phyloP scores from a whole-genome alignment of 257 asterid genomes.

The Gynochthodes officinalis region DNA sequence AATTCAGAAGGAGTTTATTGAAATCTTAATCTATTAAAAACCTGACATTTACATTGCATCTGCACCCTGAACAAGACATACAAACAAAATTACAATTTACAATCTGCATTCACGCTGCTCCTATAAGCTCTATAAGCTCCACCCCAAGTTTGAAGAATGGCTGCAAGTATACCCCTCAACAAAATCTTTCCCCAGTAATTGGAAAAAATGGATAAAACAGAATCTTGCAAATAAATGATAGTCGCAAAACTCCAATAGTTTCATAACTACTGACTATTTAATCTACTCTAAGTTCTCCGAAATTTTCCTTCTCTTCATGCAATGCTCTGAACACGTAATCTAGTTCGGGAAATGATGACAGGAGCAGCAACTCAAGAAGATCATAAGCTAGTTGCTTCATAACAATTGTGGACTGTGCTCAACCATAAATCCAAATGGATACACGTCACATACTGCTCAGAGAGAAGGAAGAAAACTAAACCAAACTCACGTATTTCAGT shows the following conservation, averaged over 20 bases:
- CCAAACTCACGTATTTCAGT: neutral
- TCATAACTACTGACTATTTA: constrained; percentile 3
- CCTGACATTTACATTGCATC: constrained; percentile 7
- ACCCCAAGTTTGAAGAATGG: constrained; percentile 13
- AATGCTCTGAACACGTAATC: constrained; percentile 57
- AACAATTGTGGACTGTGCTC: constrained; percentile 73
- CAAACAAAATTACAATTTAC: neutral
- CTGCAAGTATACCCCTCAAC: constrained; percentile 9
- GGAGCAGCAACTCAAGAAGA: constrained; percentile 70
- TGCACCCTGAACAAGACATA: neutral
- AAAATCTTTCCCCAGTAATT: neutral
- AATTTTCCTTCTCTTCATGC: constrained; percentile 60
- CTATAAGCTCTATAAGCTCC: neutral
- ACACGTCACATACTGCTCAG: neutral
- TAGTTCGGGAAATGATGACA: constrained; percentile 88
- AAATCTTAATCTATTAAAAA: neutral
- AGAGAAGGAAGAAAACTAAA: neutral
- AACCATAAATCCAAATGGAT: constrained; percentile 7
- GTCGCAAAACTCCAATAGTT: neutral
- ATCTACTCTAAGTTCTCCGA: constrained; percentile 46
- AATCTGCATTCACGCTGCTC: neutral
- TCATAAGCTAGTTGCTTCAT: constrained; percentile 81
- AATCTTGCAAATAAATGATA: neutral
- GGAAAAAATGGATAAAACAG: neutral
- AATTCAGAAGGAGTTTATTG: no score